Conservation (phyloP, 176 grass and related monocot genomes). For the Bonia amplexicaulis region DNA sequence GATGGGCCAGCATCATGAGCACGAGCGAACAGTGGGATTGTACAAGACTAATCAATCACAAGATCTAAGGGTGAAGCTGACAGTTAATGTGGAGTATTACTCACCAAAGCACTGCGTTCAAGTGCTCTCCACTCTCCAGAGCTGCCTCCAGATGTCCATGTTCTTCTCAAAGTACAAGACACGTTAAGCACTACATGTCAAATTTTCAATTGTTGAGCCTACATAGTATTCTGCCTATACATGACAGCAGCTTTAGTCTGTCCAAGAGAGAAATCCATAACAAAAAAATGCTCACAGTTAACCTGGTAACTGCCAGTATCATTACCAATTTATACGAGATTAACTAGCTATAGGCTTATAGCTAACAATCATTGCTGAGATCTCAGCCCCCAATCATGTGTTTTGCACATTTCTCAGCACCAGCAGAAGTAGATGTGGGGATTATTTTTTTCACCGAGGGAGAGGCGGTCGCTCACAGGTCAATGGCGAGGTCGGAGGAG, state of each 20-base stretch:
- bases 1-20: not conserved
- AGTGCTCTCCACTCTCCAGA: too few species aligned
- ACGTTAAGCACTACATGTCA: not conserved
- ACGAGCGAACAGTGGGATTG: not conserved
- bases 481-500: constrained; percentile 41
- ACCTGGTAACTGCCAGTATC: not conserved
- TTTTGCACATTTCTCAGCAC: not conserved
- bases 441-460: not conserved
- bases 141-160: too few species aligned
- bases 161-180: too few species aligned
- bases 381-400: too few species aligned
- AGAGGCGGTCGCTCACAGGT: constrained; percentile 34
- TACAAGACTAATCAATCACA: constrained; percentile 7
- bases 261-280: not conserved
- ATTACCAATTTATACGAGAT: not conserved
- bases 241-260: too few species aligned
- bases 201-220: too few species aligned
- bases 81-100: not conserved
- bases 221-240: too few species aligned
- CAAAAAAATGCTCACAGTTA: not conserved
- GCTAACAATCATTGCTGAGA: not conserved
- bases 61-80: not conserved
- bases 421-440: not conserved
- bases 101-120: too few species aligned
- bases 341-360: not conserved